Evolutionary conservation across 805 yeast species (phyloP), one percentile per base, ranked within the genome.

Genomic region (Grigorovia transvaalensis): DNA sequence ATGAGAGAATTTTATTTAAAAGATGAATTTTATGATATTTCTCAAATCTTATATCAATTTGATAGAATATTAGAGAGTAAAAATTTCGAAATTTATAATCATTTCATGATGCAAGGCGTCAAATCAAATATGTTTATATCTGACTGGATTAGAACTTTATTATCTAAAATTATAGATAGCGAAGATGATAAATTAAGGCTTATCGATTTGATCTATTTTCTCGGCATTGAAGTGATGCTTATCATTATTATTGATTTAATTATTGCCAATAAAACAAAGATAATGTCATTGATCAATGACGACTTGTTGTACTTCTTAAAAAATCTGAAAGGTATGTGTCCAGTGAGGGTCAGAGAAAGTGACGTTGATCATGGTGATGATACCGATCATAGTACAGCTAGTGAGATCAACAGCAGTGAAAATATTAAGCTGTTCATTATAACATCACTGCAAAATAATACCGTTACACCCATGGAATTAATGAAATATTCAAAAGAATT

Each of bases 41-140:
- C 86, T 67, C 63, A 88, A 50, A 76, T 80, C 59, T 73, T 91
- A 50, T 90, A 90, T 66, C 96, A 91, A 62, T 90, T 89, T 67
- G 98, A 91, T 64, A 76, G 97, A 51, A 66, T 90, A 46, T 63
- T 93, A 43, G 97, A 90, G 63, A 89, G 82, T 56, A 67, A 74
- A 43, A 71, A 81, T 42, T 96, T 96, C 1, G 74, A 74, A 9
- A 73, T 91, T 46, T 80, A 81, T 65, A 76, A 78, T 46, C 97
- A 91, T 71, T 71, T 91, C 57, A 74, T 78, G 33, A 81, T 88
- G 57, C 91, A 89, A 66, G 96, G 97, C 4, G 81, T 91, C 29
- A 78, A 83, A 55, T 84, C 96, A 2, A 84, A 93, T 29, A 90
- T 90, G 97, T 91, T 86, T 72, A 96, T 96, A 0, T 80, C 93